These are phyloP conservation scores for Alternaria sp. DNA, from an alignment of 2,329 filamentous ascomycete species.

Conservation along the genomic window DNA sequence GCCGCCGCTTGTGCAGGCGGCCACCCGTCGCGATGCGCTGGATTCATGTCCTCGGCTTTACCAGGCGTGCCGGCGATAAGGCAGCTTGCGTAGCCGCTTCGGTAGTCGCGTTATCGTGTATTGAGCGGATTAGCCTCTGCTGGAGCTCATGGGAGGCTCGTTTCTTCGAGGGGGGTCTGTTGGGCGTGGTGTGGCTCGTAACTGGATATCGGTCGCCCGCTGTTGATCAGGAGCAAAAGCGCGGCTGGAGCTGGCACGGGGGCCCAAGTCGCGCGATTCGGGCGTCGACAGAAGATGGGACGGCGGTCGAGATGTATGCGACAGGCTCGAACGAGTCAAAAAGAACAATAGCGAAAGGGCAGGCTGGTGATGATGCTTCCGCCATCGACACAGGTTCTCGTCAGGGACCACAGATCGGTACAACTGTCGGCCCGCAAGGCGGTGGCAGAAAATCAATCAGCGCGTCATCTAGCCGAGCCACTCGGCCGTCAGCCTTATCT, in stretches of 20 bases:
- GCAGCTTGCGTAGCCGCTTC: conserved; percentile 15
- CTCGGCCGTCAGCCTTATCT: background rate
- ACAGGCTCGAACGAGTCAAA: conserved; percentile 27
- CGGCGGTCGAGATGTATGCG: conserved; percentile 19
- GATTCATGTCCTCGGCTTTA: conserved; percentile 48
- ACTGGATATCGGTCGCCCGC: conserved; percentile 23
- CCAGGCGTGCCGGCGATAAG: conserved; percentile 37
- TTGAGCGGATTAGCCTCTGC: conserved; percentile 9
- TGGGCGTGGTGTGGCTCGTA: conserved; percentile 19
- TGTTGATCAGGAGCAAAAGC: conserved; percentile 31
- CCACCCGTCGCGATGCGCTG: conserved; percentile 51
- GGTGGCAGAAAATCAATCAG: conserved; percentile 19
- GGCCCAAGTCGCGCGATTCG: conserved; percentile 15
- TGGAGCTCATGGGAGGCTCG: conserved; percentile 33
- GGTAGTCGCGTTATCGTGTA: conserved; percentile 23
- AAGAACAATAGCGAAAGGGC: conserved; percentile 8
- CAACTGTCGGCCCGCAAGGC: conserved; percentile 15
- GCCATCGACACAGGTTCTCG: conserved; percentile 17
- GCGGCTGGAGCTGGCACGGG: conserved; percentile 32
- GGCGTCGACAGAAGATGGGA: conserved; percentile 19
- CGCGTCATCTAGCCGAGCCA: conserved; percentile 15
- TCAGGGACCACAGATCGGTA: conserved; percentile 18
- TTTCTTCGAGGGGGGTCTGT: conserved; percentile 7
- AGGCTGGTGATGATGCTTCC: conserved; percentile 21
- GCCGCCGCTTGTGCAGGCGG: conserved; percentile 53